phyloP scores from a whole-genome alignment of 306 rosid genomes.

The Heteromeles arbutifolia region DNA sequence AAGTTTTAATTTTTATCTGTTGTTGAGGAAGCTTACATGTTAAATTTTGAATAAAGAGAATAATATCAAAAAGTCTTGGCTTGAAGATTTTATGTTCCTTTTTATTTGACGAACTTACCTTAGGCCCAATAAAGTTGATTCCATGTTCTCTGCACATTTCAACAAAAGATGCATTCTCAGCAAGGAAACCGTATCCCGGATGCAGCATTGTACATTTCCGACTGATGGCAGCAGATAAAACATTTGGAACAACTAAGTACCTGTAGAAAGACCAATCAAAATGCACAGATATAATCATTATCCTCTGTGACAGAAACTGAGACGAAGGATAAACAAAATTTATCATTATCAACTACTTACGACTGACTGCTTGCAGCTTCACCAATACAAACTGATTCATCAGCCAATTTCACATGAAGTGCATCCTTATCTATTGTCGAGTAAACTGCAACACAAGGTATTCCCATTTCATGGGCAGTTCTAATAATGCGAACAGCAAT shows the following conservation, averaged over 20 bases:
- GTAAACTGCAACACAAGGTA: constrained; percentile 97
- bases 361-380: constrained; percentile 92
- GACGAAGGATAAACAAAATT: background rate
- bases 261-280: constrained; percentile 35
- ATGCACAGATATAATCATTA: background rate
- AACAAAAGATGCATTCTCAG: constrained; percentile 92
- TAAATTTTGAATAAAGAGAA: background rate
- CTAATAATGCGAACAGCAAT: constrained; percentile 94
- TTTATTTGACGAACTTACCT: constrained; percentile 38
- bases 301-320: constrained; percentile 1
- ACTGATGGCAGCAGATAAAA: constrained; percentile 81
- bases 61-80: background rate
- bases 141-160: constrained; percentile 90
- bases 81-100: background rate
- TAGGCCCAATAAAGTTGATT: constrained; percentile 95
- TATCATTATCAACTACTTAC: constrained; percentile 29
- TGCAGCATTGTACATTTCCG: constrained; percentile 83
- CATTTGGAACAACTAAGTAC: constrained; percentile 73
- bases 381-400: constrained; percentile 94
- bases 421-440: constrained; percentile 93
- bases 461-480: constrained; percentile 94
- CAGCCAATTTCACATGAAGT: constrained; percentile 95
- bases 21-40: background rate
- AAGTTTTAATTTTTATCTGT: background rate
- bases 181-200: constrained; percentile 97